A percentile compares a stretch with the other conserved stretches of the same genome.
These are phyloP conservation scores for Fonsecaea multimorphosa DNA, from an alignment of 2,329 filamentous ascomycete species.

Conservation along the genomic window DNA sequence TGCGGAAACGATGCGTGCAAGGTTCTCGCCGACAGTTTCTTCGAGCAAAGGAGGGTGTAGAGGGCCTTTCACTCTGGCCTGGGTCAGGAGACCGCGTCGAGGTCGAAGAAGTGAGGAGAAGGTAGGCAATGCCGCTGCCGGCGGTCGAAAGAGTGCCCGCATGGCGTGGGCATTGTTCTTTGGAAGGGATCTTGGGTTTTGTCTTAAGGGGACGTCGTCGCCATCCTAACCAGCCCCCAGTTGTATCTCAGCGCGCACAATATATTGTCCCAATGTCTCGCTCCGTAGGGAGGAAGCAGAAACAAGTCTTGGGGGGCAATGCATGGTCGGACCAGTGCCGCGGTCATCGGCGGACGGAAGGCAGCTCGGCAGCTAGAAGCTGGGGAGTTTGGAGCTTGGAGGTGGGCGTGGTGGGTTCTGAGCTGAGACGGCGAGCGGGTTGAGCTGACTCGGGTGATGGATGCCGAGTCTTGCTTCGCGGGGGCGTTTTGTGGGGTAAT, in stretches of 20 bases:
- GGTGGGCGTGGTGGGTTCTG: no score
- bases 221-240: neutral
- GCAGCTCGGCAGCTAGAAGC: neutral
- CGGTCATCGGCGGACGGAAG: slow-evolving; percentile 12
- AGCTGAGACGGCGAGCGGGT: neutral
- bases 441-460: slow-evolving; percentile 10
- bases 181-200: neutral
- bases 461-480: slow-evolving; percentile 1
- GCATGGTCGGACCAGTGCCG: slow-evolving; percentile 8
- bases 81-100: slow-evolving; percentile 33
- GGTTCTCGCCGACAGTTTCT: slow-evolving; percentile 55
- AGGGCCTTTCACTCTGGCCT: slow-evolving; percentile 34
- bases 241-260: neutral
- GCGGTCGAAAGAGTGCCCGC: slow-evolving; percentile 30
- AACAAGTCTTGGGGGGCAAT: neutral
- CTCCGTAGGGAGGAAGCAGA: neutral
- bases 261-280: neutral
- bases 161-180: slow-evolving; percentile 27
- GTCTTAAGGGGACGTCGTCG: neutral
- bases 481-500: slow-evolving; percentile 16
- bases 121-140: slow-evolving; percentile 12
- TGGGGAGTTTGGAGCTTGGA: no score
- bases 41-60: slow-evolving; percentile 52
- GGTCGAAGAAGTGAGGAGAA: neutral
- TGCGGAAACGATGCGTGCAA: slow-evolving; percentile 50